Conservation (phyloP, 441 rosid species). For the Pelargonium myrrhifolium region DNA sequence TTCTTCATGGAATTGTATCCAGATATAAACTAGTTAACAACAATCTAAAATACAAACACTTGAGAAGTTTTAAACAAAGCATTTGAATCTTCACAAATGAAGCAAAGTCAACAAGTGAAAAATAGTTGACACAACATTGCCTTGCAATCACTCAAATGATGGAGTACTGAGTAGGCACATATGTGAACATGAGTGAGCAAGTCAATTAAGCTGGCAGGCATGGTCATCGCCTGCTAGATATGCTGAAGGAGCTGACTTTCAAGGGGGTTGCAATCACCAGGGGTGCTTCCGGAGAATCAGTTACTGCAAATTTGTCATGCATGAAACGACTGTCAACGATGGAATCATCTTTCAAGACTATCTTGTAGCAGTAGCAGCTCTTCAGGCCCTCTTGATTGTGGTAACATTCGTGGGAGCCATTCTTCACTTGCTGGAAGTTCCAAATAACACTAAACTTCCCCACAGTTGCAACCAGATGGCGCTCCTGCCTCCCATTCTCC, state of each 20-base stretch:
- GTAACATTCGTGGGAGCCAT: conserved; percentile 85
- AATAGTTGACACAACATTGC: too few relatives aligned
- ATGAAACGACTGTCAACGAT: conserved; percentile 95
- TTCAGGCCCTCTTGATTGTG: conserved; percentile 78
- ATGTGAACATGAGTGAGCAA: conserved; percentile 5
- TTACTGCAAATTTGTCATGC: conserved; percentile 89
- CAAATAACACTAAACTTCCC: conserved; percentile 95
- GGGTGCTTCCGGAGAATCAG: conserved; percentile 92
- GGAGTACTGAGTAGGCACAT: too few relatives aligned
- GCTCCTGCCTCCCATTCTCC: conserved; percentile 90
- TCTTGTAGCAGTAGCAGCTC: conserved; percentile 96
- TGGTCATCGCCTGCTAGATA: conserved; percentile 60
- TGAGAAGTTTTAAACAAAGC: conserved; percentile 6
- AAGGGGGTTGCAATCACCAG: conserved; percentile 86
- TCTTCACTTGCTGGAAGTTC: conserved; percentile 93
- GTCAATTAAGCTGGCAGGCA: background rate
- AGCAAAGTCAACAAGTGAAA: background rate
- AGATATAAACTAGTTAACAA: conserved; percentile 8
- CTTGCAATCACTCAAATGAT: too few relatives aligned
- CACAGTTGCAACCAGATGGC: conserved; percentile 92
- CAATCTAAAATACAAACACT: conserved; percentile 15
- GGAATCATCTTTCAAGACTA: conserved; percentile 82
- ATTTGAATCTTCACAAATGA: conserved; percentile 6
- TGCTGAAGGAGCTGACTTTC: conserved; percentile 97
- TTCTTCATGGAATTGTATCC: conserved; percentile 2